phyloP scores from a whole-genome alignment of 768 basidiomycete genomes.

The Leccinum incarnatum region DNA sequence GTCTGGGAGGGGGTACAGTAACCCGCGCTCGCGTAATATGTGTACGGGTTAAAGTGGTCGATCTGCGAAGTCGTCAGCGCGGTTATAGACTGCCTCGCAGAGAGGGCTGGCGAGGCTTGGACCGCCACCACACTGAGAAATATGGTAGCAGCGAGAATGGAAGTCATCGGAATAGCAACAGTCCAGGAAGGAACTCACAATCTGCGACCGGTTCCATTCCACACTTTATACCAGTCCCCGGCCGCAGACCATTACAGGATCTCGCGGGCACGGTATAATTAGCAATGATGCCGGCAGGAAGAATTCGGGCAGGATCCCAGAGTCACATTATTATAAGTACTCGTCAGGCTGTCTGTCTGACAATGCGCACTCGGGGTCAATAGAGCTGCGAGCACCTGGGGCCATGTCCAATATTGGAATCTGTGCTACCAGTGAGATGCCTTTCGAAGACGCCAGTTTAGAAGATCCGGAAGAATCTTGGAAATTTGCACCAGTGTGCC shows the following conservation, averaged over 20 bases:
- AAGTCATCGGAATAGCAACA: slow-evolving; percentile 13
- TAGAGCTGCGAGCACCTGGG: neutral
- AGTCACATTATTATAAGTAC: neutral
- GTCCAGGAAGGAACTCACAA: neutral
- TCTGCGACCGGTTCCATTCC: no score
- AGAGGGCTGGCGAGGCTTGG: slow-evolving; percentile 26
- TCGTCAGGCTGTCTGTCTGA: neutral
- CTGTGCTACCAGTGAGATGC: neutral
- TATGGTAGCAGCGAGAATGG: slow-evolving; percentile 11
- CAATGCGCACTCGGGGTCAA: neutral
- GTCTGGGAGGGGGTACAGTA: no score
- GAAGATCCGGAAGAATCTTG: neutral
- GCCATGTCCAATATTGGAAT: no score
- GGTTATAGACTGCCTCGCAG: slow-evolving; percentile 38
- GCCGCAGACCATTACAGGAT: neutral
- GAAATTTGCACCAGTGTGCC: neutral
- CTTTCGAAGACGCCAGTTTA: neutral
- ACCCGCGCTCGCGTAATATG: no score
- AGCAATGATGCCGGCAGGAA: neutral
- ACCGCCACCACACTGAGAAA: slow-evolving; percentile 16
- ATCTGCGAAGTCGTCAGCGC: no score
- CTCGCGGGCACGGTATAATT: neutral
- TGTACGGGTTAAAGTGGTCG: no score
- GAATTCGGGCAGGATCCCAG: neutral
- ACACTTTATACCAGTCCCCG: neutral